These are phyloP conservation scores for Torulaspora indica DNA, from an alignment of 805 yeast species.

Conservation along the genomic window DNA sequence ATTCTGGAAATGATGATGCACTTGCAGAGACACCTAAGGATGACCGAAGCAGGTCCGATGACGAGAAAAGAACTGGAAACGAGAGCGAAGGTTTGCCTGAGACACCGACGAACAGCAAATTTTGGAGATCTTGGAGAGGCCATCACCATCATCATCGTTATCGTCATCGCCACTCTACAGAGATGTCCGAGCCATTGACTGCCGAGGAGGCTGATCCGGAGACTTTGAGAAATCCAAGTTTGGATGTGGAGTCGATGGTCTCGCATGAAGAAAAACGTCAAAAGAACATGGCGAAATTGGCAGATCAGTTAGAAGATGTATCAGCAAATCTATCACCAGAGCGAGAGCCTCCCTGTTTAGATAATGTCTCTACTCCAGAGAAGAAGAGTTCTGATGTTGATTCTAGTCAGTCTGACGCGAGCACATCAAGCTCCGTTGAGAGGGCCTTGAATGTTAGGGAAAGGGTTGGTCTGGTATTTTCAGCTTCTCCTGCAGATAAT, in stretches of 20 bases:
- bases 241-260: conserved; percentile 5
- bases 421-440: conserved; percentile 19
- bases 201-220: background rate
- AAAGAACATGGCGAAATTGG: conserved; percentile 13
- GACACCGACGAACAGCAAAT: conserved; percentile 8
- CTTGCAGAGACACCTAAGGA: background rate
- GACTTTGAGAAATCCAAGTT: conserved; percentile 2
- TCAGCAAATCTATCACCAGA: conserved; percentile 7
- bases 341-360: background rate
- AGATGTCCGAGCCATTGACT: background rate
- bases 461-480: conserved; percentile 12
- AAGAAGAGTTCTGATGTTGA: background rate
- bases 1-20: conserved; percentile 2
- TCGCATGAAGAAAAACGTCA: conserved; percentile 16
- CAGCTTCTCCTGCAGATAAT: conserved; percentile 8
- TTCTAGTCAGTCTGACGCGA: conserved; percentile 4
- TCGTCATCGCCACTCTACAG: conserved; percentile 5
- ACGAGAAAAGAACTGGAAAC: background rate
- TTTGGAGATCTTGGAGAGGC: conserved; percentile 23
- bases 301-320: conserved; percentile 10
- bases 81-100: conserved; percentile 2
- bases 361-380: background rate
- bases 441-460: conserved; percentile 17
- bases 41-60: background rate
- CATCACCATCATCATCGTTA: conserved; percentile 7